Evolutionary conservation across 306 rosid genomes (phyloP), one percentile per base, ranked within the genome.

Genomic region (Dryas alaskensis): DNA sequence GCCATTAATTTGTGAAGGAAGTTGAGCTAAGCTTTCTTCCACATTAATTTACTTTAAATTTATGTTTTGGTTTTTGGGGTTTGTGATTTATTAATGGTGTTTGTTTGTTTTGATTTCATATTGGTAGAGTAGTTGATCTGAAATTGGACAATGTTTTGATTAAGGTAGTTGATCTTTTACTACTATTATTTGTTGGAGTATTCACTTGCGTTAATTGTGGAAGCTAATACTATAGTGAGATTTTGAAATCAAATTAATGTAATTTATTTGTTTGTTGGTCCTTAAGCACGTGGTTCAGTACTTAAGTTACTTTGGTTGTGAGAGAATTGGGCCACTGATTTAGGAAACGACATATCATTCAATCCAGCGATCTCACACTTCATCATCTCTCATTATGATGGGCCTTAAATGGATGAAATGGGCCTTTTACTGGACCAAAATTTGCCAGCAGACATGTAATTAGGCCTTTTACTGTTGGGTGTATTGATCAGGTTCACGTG

Each of bases 91-190:
- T 17, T 53, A 37, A 54, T 11, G 64, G 17, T 70, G 74, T 54
- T 31, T 31, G 37, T 31, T 31, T 68, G 48, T 54, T 70, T 22
- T 12, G 43, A 13, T 69, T 16, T 55, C 65, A 19, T 60, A 52
- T 70, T 55, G 75, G 52, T 70, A 53, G 53, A 70, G 27, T 70
- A 4, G 67, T 40, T 48, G 46, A 67, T 67, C 72, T 31, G 75
- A 72, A 55, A 45, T 45, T 44, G 75, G 54, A 55, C 14, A 44
- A 17, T 55, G 55, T 6, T 71, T 19, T 57, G 27, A 43, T 44
- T 17, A 48, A 22, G 42, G 61, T 11, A 14, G 57, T 19, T 55
- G 47, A 25, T 11, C 37, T 40, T 40, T 53, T 17, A 10, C 0
- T 70, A n/a, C 62, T 12, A 44, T 60, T 53, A 10, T 10, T 54